A percentile compares a stretch with the other conserved stretches of the same genome.
Evolutionary conservation across 108 stramenopile genomes (phyloP).

Genomic region (Aurantiochytrium sp.): DNA sequence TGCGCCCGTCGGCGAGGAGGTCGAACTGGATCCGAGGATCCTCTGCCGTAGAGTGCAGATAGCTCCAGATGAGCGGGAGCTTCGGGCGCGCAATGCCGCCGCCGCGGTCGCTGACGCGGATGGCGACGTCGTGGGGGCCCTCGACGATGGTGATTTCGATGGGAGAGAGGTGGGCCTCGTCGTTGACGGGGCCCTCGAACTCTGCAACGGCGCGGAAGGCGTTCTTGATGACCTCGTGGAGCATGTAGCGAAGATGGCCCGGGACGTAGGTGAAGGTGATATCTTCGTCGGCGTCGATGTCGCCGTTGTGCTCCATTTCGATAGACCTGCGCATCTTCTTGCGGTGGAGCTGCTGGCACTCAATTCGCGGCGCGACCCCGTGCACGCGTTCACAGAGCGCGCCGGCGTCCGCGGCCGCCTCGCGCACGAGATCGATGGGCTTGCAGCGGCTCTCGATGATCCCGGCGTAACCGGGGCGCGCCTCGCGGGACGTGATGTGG

Average conservation of each 20-base stretch:
- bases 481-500: constrained; percentile 61
- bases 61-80: constrained; percentile 85
- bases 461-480: constrained; percentile 71
- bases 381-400: constrained; percentile 92
- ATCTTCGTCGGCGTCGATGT: constrained; percentile 82
- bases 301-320: constrained; percentile 13
- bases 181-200: constrained; percentile 82
- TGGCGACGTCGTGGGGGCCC: constrained; percentile 90
- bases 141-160: constrained; percentile 83
- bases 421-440: constrained; percentile 86
- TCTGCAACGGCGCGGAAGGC: constrained; percentile 87
- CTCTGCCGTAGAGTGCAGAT: constrained; percentile 80
- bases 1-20: constrained; percentile 63
- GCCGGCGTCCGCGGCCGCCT: constrained; percentile 90
- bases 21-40: constrained; percentile 31
- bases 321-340: background rate
- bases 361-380: constrained; percentile 93
- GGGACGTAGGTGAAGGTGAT: constrained; percentile 70
- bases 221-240: constrained; percentile 89
- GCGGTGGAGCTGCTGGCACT: background rate
- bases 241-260: constrained; percentile 88
- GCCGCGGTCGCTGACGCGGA: constrained; percentile 89
- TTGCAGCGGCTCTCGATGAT: constrained; percentile 59
- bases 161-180: constrained; percentile 67
- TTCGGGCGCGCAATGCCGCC: constrained; percentile 89